Base-by-base conservation (phyloP, 345 rosid genomes). In the Syzygium jambos region DNA sequence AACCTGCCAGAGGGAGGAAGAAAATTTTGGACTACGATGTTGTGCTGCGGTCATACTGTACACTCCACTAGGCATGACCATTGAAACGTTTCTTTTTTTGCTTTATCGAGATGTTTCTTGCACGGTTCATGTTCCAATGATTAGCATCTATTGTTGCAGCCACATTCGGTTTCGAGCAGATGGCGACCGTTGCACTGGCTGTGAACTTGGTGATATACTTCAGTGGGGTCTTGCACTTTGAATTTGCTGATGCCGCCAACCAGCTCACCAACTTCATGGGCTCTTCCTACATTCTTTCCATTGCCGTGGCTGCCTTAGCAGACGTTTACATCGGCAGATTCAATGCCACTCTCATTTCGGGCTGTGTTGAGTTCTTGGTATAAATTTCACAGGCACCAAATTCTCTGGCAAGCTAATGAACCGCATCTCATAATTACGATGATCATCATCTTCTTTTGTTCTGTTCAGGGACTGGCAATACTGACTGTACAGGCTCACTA, bases 251-350 rank as follows among this genome's bases (percentile, higher is more conserved):
- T 80, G 92, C 95, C 11, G 95, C 95, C 61, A 94, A 92, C 80
- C 88, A 90, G 65, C 88, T 95, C 59, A 95, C 97, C 86, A 95
- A 93, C 90, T 93, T 73, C 85, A 87, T 90, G 93, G 96, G 95
- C 16, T 87, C 89, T 77, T 13, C 92, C 86, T 91, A 86, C 91
- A 88, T 95, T 73, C 91, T 93, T 86, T 86, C 92, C 80, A 89
- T 95, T 43, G 41, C 90, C 11, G 92, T 89, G 55, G 95, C 93
- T 49, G 27, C 87, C 85, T 61, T 93, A 11, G 95, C 96, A 1
- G 95, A 95, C 89, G 85, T 90, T 84, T 91, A 29, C 23, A 68
- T 91, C 11, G 95, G 96, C 49, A 92, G 96, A 90, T 91, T 88
- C 86, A 93, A 85, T 85, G 87, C 93, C 53, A 88, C 85, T 77